Conservation (phyloP, 78 protist species). For the Dictyostelium purpureum region DNA sequence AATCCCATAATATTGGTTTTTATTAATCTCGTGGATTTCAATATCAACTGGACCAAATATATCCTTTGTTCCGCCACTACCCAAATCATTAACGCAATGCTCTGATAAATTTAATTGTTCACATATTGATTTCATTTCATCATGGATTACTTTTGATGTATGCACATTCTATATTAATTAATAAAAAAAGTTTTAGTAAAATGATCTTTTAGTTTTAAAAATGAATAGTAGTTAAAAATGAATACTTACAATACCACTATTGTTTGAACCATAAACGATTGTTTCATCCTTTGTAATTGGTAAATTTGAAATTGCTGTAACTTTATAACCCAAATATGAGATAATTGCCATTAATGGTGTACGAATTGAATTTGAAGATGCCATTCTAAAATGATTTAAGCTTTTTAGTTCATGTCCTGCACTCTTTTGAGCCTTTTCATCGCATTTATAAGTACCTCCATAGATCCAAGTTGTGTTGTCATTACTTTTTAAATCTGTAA, state of each 20-base stretch:
- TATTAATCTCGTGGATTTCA: conserved; percentile 28
- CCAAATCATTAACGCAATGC: neutral
- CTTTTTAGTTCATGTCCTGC: conserved; percentile 54
- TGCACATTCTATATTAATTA: conserved; percentile 1
- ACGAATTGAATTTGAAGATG: neutral
- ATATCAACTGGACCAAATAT: conserved; percentile 76
- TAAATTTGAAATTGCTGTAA: conserved; percentile 56
- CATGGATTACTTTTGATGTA: neutral
- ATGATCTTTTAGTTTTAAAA: neutral
- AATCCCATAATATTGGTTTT: conserved; percentile 14
- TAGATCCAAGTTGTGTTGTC: conserved; percentile 15
- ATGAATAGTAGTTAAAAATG: no score
- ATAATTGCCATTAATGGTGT: conserved; percentile 77
- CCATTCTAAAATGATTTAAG: conserved; percentile 47
- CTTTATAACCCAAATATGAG: conserved; percentile 68
- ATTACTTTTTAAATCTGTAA: neutral
- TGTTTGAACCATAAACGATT: conserved; percentile 75
- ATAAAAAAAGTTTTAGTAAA: neutral
- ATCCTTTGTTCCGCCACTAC: neutral
- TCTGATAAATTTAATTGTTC: neutral
- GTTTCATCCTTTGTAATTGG: conserved; percentile 57
- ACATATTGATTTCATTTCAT: conserved; percentile 30
- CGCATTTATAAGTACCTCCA: conserved; percentile 30
- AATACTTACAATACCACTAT: conserved; percentile 41
- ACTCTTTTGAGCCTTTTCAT: conserved; percentile 53